Evolutionary conservation across 257 asterid species (phyloP), one percentile per base, ranked within the genome.

Genomic region (Craterostigma plantagineum): DNA sequence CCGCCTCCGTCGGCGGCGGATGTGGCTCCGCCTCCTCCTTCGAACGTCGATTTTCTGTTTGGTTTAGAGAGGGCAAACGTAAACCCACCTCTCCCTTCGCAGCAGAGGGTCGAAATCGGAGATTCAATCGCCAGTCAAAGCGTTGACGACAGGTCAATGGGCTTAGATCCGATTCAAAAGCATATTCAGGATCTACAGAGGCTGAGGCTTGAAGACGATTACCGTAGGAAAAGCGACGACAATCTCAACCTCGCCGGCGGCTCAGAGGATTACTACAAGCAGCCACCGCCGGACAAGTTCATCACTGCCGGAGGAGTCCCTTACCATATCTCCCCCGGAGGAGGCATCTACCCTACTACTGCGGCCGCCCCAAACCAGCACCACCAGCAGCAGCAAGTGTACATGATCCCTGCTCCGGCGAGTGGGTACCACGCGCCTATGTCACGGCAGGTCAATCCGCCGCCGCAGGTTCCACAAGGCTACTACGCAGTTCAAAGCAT

Each of bases 151-250:
- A 61, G 70, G 58, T 10, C 41, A 52, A 45, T 57, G 34, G 72
- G 52, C 10, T 45, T 54, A 38, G 90, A 77, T 71, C 71, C 84
- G 66, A 77, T 77, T 58, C 84, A 73, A 62, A 75, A 74, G 51
- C 91, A 77, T 57, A 77, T 77, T 43, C 78, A 66, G 53, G 91
- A 77, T 68, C 64, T 77, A 18, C 75, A 74, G 62, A 68, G 73
- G 68, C 60, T 77, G 46, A 61, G 71, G 23, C 38, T 74, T 8
- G 85, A 68, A 49, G 85, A 63, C 9, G 14, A 57, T 34, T 70
- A 70, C 34, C 46, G 69, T 18, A 57, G 75, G 50, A 63, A 59
- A 51, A 66, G 68, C 33, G 85, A 74, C 14, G 85, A 74, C 15
- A 70, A 52, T 48, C 39, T 63, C 39, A 3, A 60, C 14, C 60